phyloP scores from a whole-genome alignment of 129 eudicot species.

The Tagetes patula region DNA sequence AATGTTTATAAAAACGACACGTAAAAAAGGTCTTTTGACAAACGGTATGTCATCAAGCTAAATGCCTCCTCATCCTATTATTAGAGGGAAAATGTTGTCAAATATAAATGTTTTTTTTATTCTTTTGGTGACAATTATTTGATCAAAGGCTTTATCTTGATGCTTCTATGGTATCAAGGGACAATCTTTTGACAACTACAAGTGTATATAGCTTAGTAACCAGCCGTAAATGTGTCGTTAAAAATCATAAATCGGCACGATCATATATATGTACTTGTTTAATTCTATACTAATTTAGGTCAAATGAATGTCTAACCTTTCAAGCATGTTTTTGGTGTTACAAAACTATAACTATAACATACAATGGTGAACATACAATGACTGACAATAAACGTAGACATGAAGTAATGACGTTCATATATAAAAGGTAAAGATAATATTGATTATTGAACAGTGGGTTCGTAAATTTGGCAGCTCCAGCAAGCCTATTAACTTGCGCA shows the following conservation, averaged over 20 bases:
- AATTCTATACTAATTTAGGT: no score
- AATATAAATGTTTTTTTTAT: neutral
- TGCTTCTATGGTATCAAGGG: neutral
- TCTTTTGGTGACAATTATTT: neutral
- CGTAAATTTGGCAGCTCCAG: no score
- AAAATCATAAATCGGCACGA: neutral
- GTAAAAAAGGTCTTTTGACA: neutral
- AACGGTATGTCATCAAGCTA: neutral
- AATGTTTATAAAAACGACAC: neutral
- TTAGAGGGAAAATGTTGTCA: neutral
- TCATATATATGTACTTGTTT: neutral
- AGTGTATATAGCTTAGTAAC: neutral
- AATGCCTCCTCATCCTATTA: neutral
- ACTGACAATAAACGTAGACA: no score
- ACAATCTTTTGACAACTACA: neutral
- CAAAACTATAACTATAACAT: neutral
- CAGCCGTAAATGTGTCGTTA: neutral
- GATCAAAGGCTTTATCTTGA: neutral
- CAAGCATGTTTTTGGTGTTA: no score
- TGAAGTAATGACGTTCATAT: no score
- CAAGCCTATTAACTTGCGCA: no score
- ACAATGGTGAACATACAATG: neutral
- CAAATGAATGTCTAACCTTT: no score
- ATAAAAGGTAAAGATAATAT: no score
- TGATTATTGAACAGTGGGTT: no score